Evolutionary conservation across 208 protist species (phyloP), one percentile per base, ranked within the genome.

Genomic region (Trypanosoma brucei): DNA sequence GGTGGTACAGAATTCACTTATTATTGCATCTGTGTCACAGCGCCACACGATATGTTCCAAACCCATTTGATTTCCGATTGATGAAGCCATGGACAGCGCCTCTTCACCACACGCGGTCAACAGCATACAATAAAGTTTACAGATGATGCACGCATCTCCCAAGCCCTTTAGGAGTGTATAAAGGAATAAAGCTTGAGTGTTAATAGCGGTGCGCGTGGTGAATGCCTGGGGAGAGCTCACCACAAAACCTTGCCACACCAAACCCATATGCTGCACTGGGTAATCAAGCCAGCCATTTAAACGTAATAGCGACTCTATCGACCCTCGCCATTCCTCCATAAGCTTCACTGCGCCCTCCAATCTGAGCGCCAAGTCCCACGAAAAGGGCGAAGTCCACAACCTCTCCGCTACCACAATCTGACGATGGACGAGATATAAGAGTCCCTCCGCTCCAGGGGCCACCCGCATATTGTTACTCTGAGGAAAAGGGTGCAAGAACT

Each of bases 171-270:
- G 67, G n/a, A 86, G 36, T 44, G 59, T 70, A 45, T 59, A 34
- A 37, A 92, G 68, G 14, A 84, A 62, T 45, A 79, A 36, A 8
- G 82, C 81, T 62, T 92, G 86, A 5, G 76, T 70, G 57, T 83
- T 76, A 11, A 79, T 59, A 13, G 81, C 85, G 2, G 8, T 72
- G 0, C 64, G 46, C 38, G 58, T 57, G 8, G 59, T 79, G 5
- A 76, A 60, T 8, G 1, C 34, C 13, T 55, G 54, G 30, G 1
- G 36, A 38, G 58, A 55, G 45, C 49, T 61, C 13, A 50, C 52
- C 0, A 66, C 40, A 66, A 74, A 48, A 9, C 39, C 55, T 37
- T 69, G 42, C 68, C 68, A 71, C 35, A 55, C 53, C 38, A 62
- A 53, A 40, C 61, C 33, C 30, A 39, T 33, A 49, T n/a, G 63